Evolutionary conservation across 2,329 filamentous ascomycete species (phyloP), one percentile per base, ranked within the genome.

Genomic region (Mycocentrospora acerina): DNA sequence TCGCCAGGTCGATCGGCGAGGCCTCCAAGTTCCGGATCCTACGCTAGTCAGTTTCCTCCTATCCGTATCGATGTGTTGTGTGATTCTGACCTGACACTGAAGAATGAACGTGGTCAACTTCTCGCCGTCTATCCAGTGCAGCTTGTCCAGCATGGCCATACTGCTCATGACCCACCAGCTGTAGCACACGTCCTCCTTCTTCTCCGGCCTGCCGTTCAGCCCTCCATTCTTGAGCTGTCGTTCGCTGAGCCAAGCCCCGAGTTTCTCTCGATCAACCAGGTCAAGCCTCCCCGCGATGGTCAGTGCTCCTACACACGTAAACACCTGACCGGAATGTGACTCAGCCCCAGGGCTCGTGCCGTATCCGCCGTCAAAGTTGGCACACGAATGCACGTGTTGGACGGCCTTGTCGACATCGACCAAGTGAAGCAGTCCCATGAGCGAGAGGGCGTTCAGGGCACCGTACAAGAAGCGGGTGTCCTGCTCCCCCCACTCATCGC

Each of bases 131-230:
- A 98, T 94, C 93, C 93, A 98, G 66, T 96, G 88, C 36, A 90
- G 78, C 38, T 85, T 83, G 37, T 79, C 83, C 53, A 98, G 87
- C 78, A 97, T 96, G 30, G 86, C 85, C 53, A 98, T 72, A 64
- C 90, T 95, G 62, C 88, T 91, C 60, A 91, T 73, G 29, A 97
- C 93, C 93, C 93, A 98, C 93, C 93, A 98, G 66, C 89, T 95
- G 71, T 98, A 98, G 72, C 93, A 98, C 11, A 95, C 91, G 66
- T 98, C 93, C 64, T 95, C 91, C 47, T 87, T 73, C 74, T 98
- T 98, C 71, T 97, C 93, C 1, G 93, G 93, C 32, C 93, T 80
- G 3, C 93, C 93, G 64, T 98, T 98, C 34, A 98, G 73, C 0
- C 93, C 93, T 19, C 93, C 93, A 32, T 84, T 85, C 8, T 88